Evolutionary conservation across 2,329 filamentous ascomycete species (phyloP), one percentile per base, ranked within the genome.

Genomic region (Fusarium sp.): DNA sequence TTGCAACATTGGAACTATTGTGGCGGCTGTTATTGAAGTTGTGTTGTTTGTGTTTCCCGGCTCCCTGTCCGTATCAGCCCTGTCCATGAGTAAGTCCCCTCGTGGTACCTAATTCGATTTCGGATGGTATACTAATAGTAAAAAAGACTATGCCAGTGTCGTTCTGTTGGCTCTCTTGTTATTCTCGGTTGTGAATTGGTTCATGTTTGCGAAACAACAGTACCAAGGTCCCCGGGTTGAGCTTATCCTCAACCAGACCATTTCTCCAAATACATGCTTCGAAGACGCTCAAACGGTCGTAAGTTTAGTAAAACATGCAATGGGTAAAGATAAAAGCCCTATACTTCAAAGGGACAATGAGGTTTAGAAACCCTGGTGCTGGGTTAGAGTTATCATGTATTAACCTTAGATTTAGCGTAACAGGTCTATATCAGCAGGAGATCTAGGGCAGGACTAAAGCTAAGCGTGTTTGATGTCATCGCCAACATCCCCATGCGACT

Each of bases 71-170:
- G 47, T 52, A 13, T 35, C 47, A 19, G 47, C 47, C 10, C 5
- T 33, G 0, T 52, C 32, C 8, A 52, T 52, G 32, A 52, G 47
- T 35, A 8, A 19, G 47, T 52, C 6, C 8, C n/a, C 3, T 23
- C 0, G 0, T 19, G 8, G 4, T 25, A 10, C 47, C 5, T 23
- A 5, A 19, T 7, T 8, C n/a, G 16, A 9, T 10, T 23, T 25
- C 15, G 4, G 2, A 10, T 7, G 0, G 3, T 2, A 52, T 52
- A 25, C 32, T 35, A 25, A 52, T 0, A 25, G 0, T 2, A 2
- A 1, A 13, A 15, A 35, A 52, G 47, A 35, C 47, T 52, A 52
- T 5, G 47, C 47, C 16, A 52, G 47, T 25, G 32, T 52, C 5
- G 49, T 35, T 33, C 3, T 52, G 11, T 52, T 35, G 3, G 11